Evolutionary conservation across 164 flowering plant genomes (phyloP).

Genomic region (grape (Vitis vinifera)): ASM3070453v1 NC_081812.1:21767001-21767500

Average conservation of each 20-base stretch:
- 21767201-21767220: conserved; percentile 41
- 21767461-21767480: conserved; percentile 33
- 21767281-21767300: conserved; percentile 37
- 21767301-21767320: not conserved
- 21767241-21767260: conserved; percentile 41
- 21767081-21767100: conserved; percentile 89
- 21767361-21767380: conserved; percentile 73
- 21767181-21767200: conserved; percentile 79
- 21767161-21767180: conserved; percentile 85
- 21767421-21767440: conserved; percentile 26
- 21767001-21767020: conserved; percentile 14
- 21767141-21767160: conserved; percentile 97
- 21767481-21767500: conserved; percentile 8
- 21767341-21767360: conserved; percentile 18
- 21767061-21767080: conserved; percentile 19
- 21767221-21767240: conserved; percentile 54
- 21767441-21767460: conserved; percentile 18
- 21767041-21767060: conserved; percentile 13
- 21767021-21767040: conserved; percentile 29
- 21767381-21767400: conserved; percentile 71
- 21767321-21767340: conserved; percentile 36
- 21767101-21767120: conserved; percentile 87
- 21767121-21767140: conserved; percentile 93
- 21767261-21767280: conserved; percentile 14
- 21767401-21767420: conserved; percentile 22